These are phyloP conservation scores for Lactarius hatsudake DNA, from an alignment of 768 basidiomycete species.

Conservation along the genomic window DNA sequence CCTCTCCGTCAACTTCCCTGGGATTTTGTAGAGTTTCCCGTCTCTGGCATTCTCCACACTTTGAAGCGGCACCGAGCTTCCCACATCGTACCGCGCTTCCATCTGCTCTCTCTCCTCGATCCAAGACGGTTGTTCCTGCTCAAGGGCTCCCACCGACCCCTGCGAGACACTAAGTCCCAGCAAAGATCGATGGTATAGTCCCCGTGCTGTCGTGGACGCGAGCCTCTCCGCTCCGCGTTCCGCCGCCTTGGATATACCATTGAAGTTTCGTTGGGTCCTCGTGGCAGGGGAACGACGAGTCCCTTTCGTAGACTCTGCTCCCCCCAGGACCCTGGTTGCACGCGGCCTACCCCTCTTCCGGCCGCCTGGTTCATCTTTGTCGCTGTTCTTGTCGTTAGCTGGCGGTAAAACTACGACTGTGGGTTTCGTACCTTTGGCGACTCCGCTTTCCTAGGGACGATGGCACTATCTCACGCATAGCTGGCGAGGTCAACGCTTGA, in stretches of 20 bases:
- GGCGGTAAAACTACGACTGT: fast-evolving
- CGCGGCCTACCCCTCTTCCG: not conserved
- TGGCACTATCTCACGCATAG: not conserved
- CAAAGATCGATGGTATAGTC: not conserved
- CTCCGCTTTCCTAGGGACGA: not conserved
- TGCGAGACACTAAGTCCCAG: not conserved
- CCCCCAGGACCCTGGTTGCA: not conserved
- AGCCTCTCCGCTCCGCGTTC: not conserved
- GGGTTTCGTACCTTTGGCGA: not conserved
- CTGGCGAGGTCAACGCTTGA: not conserved
- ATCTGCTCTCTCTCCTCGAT: not conserved
- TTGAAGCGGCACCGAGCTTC: not conserved
- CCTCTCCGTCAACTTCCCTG: not conserved
- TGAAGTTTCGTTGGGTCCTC: not conserved
- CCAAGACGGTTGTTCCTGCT: too few relatives aligned
- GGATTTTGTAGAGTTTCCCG: not conserved
- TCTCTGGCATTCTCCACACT: not conserved
- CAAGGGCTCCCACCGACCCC: too few relatives aligned
- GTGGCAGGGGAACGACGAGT: not conserved
- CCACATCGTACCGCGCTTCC: not conserved
- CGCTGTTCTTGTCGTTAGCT: not conserved
- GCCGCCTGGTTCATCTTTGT: not conserved
- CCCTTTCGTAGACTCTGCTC: not conserved
- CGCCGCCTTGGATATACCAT: not conserved
- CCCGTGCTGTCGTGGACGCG: not conserved